A percentile compares a stretch with the other conserved stretches of the same genome.
These are phyloP conservation scores for Larix kaempferi DNA, from an alignment of 75 land plant species.

Conservation along the genomic window DNA sequence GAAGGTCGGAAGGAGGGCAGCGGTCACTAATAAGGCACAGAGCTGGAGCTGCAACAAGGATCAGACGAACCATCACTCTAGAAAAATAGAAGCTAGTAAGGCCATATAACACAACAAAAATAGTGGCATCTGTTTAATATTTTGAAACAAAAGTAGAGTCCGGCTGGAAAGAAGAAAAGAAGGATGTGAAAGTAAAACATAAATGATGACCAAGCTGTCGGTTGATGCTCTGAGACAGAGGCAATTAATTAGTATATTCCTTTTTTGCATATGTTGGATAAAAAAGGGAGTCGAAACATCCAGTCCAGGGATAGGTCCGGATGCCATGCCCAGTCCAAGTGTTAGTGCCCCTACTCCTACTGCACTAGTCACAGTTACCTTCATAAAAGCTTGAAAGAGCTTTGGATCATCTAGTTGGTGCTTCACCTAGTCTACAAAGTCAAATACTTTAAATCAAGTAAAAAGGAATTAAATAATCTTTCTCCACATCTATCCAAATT, in stretches of 20 bases:
- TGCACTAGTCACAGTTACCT: conserved; percentile 67
- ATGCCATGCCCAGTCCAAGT: conserved; percentile 82
- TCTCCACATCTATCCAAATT: not conserved
- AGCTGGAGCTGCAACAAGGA: conserved; percentile 97
- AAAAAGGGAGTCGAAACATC: conserved; percentile 92
- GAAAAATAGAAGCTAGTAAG: conserved; percentile 98
- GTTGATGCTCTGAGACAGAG: conserved; percentile 99
- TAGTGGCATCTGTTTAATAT: conserved; percentile 90
- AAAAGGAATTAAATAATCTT: not conserved
- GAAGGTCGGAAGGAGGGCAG: too few species aligned
- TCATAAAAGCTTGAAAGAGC: conserved; percentile 73
- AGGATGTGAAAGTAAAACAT: conserved; percentile 99
- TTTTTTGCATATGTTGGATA: conserved; percentile 99
- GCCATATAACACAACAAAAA: conserved; percentile 95
- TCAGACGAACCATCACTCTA: conserved; percentile 98
- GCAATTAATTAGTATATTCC: conserved; percentile 98
- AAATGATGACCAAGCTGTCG: conserved; percentile 99
- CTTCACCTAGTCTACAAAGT: conserved; percentile 87
- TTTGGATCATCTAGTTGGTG: conserved; percentile 74
- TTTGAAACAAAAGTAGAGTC: conserved; percentile 96
- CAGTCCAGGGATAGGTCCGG: conserved; percentile 99
- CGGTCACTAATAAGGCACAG: conserved; percentile 95
- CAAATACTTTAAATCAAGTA: conserved; percentile 65
- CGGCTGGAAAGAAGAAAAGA: conserved; percentile 93
- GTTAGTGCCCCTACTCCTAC: conserved; percentile 70